Percentiles rank a stretch among this genome's conserved stretches.
Conservation (phyloP, 2,329 filamentous ascomycete genomes). For the Diaporthe australafricana region DNA sequence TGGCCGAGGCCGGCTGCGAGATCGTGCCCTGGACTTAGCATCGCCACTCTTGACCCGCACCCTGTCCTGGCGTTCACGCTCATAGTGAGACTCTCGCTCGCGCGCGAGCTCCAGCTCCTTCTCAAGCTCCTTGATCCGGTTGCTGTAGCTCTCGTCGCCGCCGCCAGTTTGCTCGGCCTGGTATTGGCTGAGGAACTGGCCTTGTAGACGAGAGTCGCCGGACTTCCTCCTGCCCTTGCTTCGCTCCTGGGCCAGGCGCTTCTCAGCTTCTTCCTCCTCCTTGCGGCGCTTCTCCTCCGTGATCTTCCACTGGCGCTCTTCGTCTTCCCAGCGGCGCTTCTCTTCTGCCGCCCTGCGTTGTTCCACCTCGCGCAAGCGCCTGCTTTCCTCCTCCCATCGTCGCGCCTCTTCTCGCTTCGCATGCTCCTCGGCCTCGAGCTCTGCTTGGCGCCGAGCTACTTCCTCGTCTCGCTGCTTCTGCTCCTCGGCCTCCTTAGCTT, state of each 20-base stretch:
- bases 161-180: slow-evolving; percentile 73
- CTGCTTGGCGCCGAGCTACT: slow-evolving; percentile 57
- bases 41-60: slow-evolving; percentile 46
- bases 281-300: slow-evolving; percentile 74
- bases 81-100: slow-evolving; percentile 72
- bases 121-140: slow-evolving; percentile 84
- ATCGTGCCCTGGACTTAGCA: slow-evolving; percentile 52
- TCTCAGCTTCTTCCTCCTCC: slow-evolving; percentile 81
- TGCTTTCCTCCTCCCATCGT: slow-evolving; percentile 74
- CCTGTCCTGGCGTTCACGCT: slow-evolving; percentile 67
- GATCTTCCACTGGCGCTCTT: slow-evolving; percentile 80
- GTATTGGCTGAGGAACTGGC: slow-evolving; percentile 90
- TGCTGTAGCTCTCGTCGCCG: slow-evolving; percentile 64
- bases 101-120: slow-evolving; percentile 73
- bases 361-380: slow-evolving; percentile 69
- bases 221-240: slow-evolving; percentile 68
- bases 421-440: slow-evolving; percentile 66
- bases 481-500: slow-evolving; percentile 68
- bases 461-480: slow-evolving; percentile 71
- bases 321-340: slow-evolving; percentile 80
- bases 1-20: slow-evolving; percentile 54
- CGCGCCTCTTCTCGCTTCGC: slow-evolving; percentile 72
- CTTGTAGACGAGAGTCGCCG: slow-evolving; percentile 75
- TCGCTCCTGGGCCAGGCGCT: slow-evolving; percentile 74
- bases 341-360: slow-evolving; percentile 72